Base-by-base conservation (phyloP, 129 eudicot species). In the Pittosporum tobira region DNA sequence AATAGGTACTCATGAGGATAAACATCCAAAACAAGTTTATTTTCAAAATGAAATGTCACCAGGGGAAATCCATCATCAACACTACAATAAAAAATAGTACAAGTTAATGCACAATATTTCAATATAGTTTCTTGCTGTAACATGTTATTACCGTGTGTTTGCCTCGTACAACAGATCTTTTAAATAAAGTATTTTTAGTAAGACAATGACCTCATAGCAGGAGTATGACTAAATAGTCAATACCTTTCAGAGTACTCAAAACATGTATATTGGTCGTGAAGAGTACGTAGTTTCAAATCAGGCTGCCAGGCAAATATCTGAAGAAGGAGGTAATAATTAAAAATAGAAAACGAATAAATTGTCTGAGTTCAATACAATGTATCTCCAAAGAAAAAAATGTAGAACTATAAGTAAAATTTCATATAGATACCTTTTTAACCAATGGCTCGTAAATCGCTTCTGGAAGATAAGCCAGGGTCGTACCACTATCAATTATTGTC, bases 391-490 rank as follows among this genome's bases (percentile, higher is more conserved):
- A 14, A 22, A 48, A 47, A 23, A 23, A 26, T 40, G 25, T 6
- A 48, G 4, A 22, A 20, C 6, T n/a, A n/a, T 8, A 6, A n/a
- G 24, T 11, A 31, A 55, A 3, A 22, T 19, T 18, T 31, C 27
- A 18, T 18, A 61, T 18, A 48, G 30, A 45, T 74, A 84, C 96
- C 94, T 73, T 69, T 26, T 40, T 61, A 61, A 88, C 77, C 58
- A 88, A 45, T 38, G 78, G 84, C 36, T 73, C 66, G 63, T 88
- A 88, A 48, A 88, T 79, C 51, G 71, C 63, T 55, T 84, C 79
- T 2, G 96, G 96, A 50, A 88, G 83, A 77, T 88, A 88, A 28
- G 94, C 96, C 75, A 88, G 64, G 9, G 96, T 88, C 49, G 96
- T 81, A 29, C 96, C 96, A 70, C 89, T 78, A 54, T 84, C 96